Base-by-base conservation (phyloP, 2,329 filamentous ascomycete species). In the Stagonosporopsis rhizophila region DNA sequence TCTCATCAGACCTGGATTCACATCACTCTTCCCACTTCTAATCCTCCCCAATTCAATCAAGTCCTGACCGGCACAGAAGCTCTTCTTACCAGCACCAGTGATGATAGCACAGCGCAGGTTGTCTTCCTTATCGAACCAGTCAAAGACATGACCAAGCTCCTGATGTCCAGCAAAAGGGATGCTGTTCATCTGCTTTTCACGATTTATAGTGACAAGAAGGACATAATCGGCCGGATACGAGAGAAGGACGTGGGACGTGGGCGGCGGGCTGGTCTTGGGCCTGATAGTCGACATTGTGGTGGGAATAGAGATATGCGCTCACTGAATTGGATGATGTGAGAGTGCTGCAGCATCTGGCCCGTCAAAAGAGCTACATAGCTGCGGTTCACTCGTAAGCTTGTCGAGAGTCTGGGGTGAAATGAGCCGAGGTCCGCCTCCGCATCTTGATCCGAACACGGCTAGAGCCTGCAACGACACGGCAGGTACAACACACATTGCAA, bases 21-120 rank as follows among this genome's bases (percentile, higher is more conserved):
- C 47, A 34, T 71, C 67, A 6, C 68, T 49, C 52, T 67, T 53
- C 9, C 65, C 68, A 3, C 57, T 61, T 27, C 69, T 58, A 6
- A 76, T 70, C 58, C 70, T 73, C 1, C 72, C 73, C 34, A 75
- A 44, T 54, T 76, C 83, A 49, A 84, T 83, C 42, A 85, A 69
- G 55, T 85, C 83, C 37, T 83, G 82, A 0, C 83, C 83, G 0
- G 81, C 82, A 49, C 80, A 85, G 68, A 86, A 85, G 0, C 83
- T 80, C 60, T 78, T 80, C 42, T 79, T 77, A 27, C 83, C 83
- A 0, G 76, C 78, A 32, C 83, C 83, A 0, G 83, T 85, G 34
- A 76, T 61, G 56, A 76, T 75, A 32, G 79, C 80, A 14, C 82
- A 80, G 4, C 77, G 77, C 12, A 83, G 74, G 11, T 72, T 75